Evolutionary conservation across 306 rosid species (phyloP), one percentile per base, ranked within the genome.

Genomic region (Lagenaria siceraria): DNA sequence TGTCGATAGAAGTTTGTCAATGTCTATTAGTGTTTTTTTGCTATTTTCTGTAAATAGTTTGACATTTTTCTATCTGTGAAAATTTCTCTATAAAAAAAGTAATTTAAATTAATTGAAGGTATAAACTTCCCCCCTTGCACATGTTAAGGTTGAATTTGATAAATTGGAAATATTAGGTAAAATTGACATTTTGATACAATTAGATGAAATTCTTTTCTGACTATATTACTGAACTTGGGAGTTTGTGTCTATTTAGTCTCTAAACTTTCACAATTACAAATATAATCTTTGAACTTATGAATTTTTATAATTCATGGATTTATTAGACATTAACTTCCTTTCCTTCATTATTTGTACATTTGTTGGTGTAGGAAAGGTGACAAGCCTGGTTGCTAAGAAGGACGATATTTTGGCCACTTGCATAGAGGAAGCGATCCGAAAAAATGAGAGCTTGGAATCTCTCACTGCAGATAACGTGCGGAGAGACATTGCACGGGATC

Each of bases 371-470:
- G 99, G 99, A 86, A 95, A 92, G 81, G 97, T 95, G 81, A 95
- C 99, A 10, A 92, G 99, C 84, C 87, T 95, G 89, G 89, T 92
- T 65, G 83, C 93, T 10, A 92, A 80, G 83, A 95, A 72, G 88
- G 91, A 95, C 71, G 36, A 36, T 43, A 31, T 76, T 52, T 79
- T 95, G 87, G 96, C 97, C 18, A 79, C 82, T 48, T 85, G 86
- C 76, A 90, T 95, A n/a, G 99, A 92, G 82, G 97, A 90, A 83
- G 97, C 99, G n/a, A 78, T 95, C 55, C 86, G 81, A 84, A 92
- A 89, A 83, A 95, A 95, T 24, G 99, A 95, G 84, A 90, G 97
- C 82, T 87, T 95, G 85, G 99, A 95, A 55, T 88, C 90, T 58
- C 89, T 95, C 48, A 89, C 90, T 35, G 82, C 81, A 77, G 92